Base-by-base conservation (phyloP, 768 basidiomycete species). In the Omphalotus guepiniiformis region DNA sequence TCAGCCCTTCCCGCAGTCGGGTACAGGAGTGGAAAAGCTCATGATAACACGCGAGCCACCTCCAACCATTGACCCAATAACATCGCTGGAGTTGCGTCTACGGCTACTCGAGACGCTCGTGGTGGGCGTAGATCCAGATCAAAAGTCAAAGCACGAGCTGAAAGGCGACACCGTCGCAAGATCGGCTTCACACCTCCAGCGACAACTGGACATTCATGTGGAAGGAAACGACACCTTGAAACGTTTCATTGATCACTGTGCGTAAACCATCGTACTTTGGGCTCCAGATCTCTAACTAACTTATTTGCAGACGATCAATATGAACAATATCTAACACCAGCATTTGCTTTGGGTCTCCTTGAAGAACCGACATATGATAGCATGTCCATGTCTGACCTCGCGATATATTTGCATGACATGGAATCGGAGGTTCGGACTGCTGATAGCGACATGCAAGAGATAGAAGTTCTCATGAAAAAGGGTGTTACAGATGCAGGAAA, bases 401-500 rank as follows among this genome's bases (percentile, higher is more conserved):
- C 87, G 32, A 82, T 83, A 0, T 72, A 87, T 47, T 63, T 91
- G 8, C 64, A 74, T 0, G 89, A 93, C 57, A 86, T 92, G 82
- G 90, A 91, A 53, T 77, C 81, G 3, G 90, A 93, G 42, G 80
- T 92, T 42, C 87, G 89, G 25, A 78, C 81, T 26, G 89, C 88
- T 8, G 90, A 92, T 55, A 78, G 85, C 6, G 88, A 90, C 55
- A 78, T 91, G 74, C 77, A 76, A 29, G 89, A 91, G 58, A 87
- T 93, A 26, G 82, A 83, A 48, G 63, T 71, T 12, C 63, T 91
- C 38, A 82, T 86, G 55, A 75, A 75, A 57, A 85, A 80, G 53
- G 87, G 86, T 27, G 81, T 88, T 7, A 73, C 80, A 3, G 77
- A 78, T 5, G 84, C 88, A 0, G 88, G 89, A 3, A 85, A 81